Evolutionary conservation across 768 basidiomycete species (phyloP).

Genomic region (Tulasnella sp.): DNA sequence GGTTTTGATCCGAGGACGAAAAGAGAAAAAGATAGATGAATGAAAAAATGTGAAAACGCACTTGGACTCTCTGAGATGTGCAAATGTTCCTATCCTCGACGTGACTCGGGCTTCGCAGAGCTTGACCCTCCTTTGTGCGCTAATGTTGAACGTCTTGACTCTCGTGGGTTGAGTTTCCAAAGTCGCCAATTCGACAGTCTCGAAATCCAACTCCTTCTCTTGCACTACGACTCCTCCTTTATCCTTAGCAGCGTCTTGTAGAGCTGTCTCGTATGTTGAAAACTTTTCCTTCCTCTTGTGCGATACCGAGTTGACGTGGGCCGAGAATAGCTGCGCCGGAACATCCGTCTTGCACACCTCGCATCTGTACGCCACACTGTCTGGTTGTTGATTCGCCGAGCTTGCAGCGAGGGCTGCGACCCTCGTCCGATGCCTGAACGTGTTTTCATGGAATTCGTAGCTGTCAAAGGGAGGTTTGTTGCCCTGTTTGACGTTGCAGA

Average conservation of each 20-base stretch:
- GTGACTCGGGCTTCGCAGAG: slow-evolving; percentile 13
- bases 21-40: no score
- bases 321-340: not conserved
- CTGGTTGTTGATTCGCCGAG: not conserved
- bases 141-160: not conserved
- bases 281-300: slow-evolving; percentile 17
- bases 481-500: slow-evolving; percentile 19
- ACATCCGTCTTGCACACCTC: slow-evolving; percentile 6
- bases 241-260: slow-evolving; percentile 16
- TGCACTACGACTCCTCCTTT: slow-evolving; percentile 9
- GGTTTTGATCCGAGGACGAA: not conserved
- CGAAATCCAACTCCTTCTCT: slow-evolving; percentile 13
- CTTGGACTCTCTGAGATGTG: slow-evolving; percentile 8
- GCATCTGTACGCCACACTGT: not conserved
- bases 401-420: not conserved
- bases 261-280: not conserved
- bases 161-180: not conserved
- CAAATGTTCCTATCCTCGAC: slow-evolving; percentile 2
- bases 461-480: not conserved
- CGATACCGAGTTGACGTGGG: not conserved
- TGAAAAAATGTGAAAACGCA: not conserved
- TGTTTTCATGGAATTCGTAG: not conserved
- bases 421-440: not conserved
- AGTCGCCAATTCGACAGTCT: slow-evolving; percentile 4
- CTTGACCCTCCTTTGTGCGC: not conserved